phyloP scores from a whole-genome alignment of 331 rosid genomes.

The Quercus tomentella region DNA sequence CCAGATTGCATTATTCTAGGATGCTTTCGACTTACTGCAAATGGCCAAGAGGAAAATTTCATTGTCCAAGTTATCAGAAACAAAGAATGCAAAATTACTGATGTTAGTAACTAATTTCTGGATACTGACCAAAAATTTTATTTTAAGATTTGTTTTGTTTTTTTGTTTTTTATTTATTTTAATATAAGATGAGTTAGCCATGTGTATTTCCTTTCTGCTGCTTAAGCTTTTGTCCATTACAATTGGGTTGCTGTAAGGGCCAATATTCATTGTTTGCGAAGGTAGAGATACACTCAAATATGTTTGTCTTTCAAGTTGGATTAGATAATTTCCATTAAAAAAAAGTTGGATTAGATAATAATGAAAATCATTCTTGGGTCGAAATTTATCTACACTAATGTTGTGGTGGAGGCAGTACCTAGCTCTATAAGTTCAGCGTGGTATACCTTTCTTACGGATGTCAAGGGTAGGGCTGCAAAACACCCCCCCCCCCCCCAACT shows the following conservation, averaged over 20 bases:
- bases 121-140: neutral
- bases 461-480: too few species aligned
- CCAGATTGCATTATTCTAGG: constrained; percentile 79
- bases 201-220: constrained; percentile 2
- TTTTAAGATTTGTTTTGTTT: neutral
- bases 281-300: neutral
- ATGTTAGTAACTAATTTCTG: constrained; percentile 46
- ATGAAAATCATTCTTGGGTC: neutral
- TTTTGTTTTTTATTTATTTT: neutral
- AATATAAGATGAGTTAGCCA: neutral
- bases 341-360: neutral
- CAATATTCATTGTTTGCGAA: neutral
- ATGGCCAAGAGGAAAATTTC: constrained; percentile 74
- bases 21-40: constrained; percentile 71
- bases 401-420: too few species aligned
- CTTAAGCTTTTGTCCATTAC: neutral
- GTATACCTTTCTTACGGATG: too few species aligned
- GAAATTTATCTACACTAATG: too few species aligned
- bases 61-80: constrained; percentile 70
- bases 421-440: too few species aligned
- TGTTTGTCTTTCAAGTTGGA: constrained; percentile 7
- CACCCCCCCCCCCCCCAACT: too few species aligned
- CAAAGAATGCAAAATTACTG: constrained; percentile 56
- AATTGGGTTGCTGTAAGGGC: neutral
- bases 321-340: neutral